Conservation (phyloP, 1,284 basidiomycete genomes). For the Sphaerobolus stellatus region DNA sequence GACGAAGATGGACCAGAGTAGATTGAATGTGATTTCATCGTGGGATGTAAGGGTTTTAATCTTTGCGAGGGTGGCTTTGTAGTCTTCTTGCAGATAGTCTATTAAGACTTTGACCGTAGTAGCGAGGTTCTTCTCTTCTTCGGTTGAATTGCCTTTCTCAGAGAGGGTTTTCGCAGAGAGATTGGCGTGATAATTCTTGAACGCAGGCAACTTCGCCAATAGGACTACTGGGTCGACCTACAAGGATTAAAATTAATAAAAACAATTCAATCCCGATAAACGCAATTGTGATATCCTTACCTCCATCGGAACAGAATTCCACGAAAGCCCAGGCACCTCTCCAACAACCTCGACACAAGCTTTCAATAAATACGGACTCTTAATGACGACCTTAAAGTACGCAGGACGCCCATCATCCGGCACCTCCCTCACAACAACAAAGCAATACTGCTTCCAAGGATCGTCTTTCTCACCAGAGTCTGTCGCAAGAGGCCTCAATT, state of each 20-base stretch:
- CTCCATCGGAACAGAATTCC: constrained; percentile 53
- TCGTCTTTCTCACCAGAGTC: constrained; percentile 34
- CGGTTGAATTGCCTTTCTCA: constrained; percentile 28
- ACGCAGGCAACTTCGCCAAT: constrained; percentile 48
- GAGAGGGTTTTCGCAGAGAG: constrained; percentile 40
- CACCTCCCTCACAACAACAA: constrained; percentile 52
- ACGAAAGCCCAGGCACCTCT: constrained; percentile 52
- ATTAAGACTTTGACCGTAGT: constrained; percentile 46
- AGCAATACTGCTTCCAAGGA: constrained; percentile 56
- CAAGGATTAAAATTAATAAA: neutral
- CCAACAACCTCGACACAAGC: constrained; percentile 54
- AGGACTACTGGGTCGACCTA: constrained; percentile 56
- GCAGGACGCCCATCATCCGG: constrained; percentile 38
- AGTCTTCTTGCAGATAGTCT: constrained; percentile 48
- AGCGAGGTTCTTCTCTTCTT: constrained; percentile 41
- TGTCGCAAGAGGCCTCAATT: constrained; percentile 35
- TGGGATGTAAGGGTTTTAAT: constrained; percentile 48
- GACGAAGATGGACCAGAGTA: constrained; percentile 52
- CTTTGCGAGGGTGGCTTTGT: constrained; percentile 43
- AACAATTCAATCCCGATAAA: too few relatives aligned
- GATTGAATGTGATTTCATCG: constrained; percentile 54
- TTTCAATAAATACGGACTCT: constrained; percentile 54
- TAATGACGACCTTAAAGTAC: constrained; percentile 51
- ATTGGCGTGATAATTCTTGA: constrained; percentile 41
- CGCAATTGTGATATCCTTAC: too few relatives aligned